Evolutionary conservation across 306 rosid species (phyloP).

Genomic region (Geum urbanum): DNA sequence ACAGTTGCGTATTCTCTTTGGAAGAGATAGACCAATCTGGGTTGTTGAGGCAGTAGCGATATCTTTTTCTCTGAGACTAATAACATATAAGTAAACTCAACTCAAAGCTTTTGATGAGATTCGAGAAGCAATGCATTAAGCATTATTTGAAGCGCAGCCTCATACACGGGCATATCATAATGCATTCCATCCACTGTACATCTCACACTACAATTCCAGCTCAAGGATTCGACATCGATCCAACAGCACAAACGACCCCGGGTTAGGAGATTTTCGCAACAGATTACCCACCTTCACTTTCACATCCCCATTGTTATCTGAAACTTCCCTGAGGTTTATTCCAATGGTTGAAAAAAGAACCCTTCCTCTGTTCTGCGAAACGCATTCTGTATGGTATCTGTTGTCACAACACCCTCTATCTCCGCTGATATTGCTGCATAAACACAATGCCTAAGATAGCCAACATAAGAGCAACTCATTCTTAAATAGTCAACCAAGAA

Average conservation of each 20-base stretch:
- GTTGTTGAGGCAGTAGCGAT: slow-evolving; percentile 35
- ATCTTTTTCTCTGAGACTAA: slow-evolving; percentile 46
- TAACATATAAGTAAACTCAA: slow-evolving; percentile 25
- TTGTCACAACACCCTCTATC: slow-evolving; percentile 52
- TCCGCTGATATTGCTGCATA: slow-evolving; percentile 60
- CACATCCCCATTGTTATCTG: no score
- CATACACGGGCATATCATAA: slow-evolving; percentile 69
- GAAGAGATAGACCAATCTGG: slow-evolving; percentile 74
- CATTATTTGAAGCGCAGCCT: slow-evolving; percentile 73
- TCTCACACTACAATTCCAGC: slow-evolving; percentile 86
- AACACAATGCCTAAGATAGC: slow-evolving; percentile 46
- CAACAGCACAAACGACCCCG: slow-evolving; percentile 60
- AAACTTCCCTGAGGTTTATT: no score
- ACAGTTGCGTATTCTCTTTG: slow-evolving; percentile 87
- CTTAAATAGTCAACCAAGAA: slow-evolving; percentile 15
- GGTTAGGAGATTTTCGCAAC: slow-evolving; percentile 40
- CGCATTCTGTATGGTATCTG: slow-evolving; percentile 56
- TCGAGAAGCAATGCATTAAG: slow-evolving; percentile 86
- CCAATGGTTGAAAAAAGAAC: no score
- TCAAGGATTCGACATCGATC: slow-evolving; percentile 75
- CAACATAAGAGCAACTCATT: slow-evolving; percentile 41
- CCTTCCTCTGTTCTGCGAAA: slow-evolving; percentile 71
- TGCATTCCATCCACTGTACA: slow-evolving; percentile 97
- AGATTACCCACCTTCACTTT: no score
- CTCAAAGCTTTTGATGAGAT: slow-evolving; percentile 91